Conservation (phyloP, 495 filamentous ascomycete species). For the Hypoxylon fuscum region DNA sequence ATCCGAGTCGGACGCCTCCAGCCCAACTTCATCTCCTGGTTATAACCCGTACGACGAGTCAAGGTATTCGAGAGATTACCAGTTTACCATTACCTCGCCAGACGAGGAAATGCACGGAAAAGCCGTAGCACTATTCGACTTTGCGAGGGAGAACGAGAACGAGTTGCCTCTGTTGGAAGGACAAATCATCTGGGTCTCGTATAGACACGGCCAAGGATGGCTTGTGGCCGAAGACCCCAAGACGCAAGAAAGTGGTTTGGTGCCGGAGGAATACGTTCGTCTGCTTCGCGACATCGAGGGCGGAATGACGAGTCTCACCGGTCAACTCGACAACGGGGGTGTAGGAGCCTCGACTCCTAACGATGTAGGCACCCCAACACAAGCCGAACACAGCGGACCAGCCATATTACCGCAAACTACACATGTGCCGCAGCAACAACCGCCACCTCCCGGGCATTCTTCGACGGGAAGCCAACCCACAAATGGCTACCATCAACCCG, state of each 20-base stretch:
- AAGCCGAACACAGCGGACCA: constrained; percentile 57
- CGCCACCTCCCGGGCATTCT: constrained; percentile 51
- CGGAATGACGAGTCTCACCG: constrained; percentile 62
- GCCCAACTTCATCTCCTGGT: constrained; percentile 60
- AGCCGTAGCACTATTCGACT: constrained; percentile 94
- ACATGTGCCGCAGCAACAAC: constrained; percentile 23
- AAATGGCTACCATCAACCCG: constrained; percentile 69
- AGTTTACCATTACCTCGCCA: constrained; percentile 93
- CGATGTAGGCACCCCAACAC: constrained; percentile 65
- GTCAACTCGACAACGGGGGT: constrained; percentile 49
- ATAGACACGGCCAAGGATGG: constrained; percentile 96
- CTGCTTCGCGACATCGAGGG: constrained; percentile 90
- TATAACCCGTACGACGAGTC: constrained; percentile 64
- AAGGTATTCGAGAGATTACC: constrained; percentile 86
- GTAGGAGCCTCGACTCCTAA: constrained; percentile 56
- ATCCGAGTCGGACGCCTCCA: constrained; percentile 71
- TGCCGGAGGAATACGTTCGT: constrained; percentile 96
- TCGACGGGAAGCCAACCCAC: constrained; percentile 55
- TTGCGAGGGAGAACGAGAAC: constrained; percentile 93
- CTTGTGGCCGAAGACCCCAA: constrained; percentile 96
- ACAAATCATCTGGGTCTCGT: constrained; percentile 95
- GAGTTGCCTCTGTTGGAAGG: constrained; percentile 93
- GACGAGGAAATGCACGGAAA: constrained; percentile 99
- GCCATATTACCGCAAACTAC: constrained; percentile 26
- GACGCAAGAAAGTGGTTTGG: constrained; percentile 82